These are phyloP conservation scores for Carex pumila DNA, from an alignment of 176 grass and related monocot species.

Conservation along the genomic window DNA sequence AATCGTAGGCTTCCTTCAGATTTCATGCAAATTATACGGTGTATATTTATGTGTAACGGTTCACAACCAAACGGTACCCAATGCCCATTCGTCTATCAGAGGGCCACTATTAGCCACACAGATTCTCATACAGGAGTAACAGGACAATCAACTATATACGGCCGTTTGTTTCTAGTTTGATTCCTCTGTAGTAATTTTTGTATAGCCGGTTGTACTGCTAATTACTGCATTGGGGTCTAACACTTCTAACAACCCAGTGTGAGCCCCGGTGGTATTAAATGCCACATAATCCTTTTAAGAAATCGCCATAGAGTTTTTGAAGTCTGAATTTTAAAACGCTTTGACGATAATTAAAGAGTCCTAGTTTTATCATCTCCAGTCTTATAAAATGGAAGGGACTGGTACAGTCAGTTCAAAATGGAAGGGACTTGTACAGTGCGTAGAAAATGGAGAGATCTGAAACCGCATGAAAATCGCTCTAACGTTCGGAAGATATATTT, in stretches of 20 bases:
- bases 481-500: slow-evolving; percentile 21
- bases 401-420: background rate
- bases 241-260: background rate
- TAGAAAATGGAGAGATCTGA: background rate
- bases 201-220: background rate
- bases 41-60: background rate
- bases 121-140: background rate
- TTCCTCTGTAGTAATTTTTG: background rate
- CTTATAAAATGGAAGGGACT: background rate
- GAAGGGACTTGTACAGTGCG: background rate
- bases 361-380: background rate
- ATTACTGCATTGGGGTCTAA: background rate
- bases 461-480: background rate
- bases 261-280: background rate
- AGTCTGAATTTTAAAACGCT: background rate
- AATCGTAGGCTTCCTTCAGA: background rate
- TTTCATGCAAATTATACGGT: background rate
- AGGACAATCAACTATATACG: background rate
- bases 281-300: background rate
- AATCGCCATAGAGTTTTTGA: background rate
- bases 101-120: background rate
- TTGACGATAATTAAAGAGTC: slow-evolving; percentile 2
- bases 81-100: too few species aligned
- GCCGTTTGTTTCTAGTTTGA: background rate
- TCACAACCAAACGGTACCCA: too few species aligned